Base-by-base conservation (phyloP, 805 yeast species). In the Lipomyces kockii region DNA sequence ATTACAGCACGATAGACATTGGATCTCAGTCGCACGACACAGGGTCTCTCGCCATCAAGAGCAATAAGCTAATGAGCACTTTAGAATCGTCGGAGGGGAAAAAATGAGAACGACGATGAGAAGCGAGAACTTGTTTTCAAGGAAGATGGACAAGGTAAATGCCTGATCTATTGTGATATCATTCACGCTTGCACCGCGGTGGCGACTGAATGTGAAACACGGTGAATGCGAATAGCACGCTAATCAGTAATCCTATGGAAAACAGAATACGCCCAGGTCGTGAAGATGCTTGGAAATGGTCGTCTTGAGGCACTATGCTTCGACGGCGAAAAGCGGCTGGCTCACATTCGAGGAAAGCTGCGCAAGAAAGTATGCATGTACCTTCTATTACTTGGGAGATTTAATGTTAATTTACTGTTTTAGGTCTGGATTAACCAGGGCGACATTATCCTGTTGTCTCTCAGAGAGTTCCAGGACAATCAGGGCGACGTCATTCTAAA, bases 241-340 rank as follows among this genome's bases (percentile, higher is more conserved):
- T 53, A 53, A 32, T 14, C n/a, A 52, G 32, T 4, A 25, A 25
- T 17, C 20, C 25, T 20, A 8, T 11, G n/a, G 34, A 12, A 20
- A 22, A 20, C 29, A 72, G 98, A 95, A 80, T 95, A 95, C 77
- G 99, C 97, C 65, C 99, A 96, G 83, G 95, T 95, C 78, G 87
- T 94, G 80, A 94, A 92, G 82, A 94, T 95, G 98, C 87, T 95
- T 75, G 99, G 99, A 80, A 93, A 93, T 78, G 98, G 99, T 73
- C 88, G 99, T 81, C 89, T 95, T 64, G 97, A 93, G 80, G 97
- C 97, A 64, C 80, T 88, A 61, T 95, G 99, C 83, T 95, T 95
- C 77, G 99, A 95, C 78, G 97, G 97, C 72, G 84, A 85, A 74
- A 91, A 88, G 79, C 89, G 99, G 84, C 86, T 92, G 87, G 99